Evolutionary conservation across 2,329 filamentous ascomycete genomes (phyloP), one percentile per base, ranked within the genome.

Genomic region (Cladosporium oxysporum): DNA sequence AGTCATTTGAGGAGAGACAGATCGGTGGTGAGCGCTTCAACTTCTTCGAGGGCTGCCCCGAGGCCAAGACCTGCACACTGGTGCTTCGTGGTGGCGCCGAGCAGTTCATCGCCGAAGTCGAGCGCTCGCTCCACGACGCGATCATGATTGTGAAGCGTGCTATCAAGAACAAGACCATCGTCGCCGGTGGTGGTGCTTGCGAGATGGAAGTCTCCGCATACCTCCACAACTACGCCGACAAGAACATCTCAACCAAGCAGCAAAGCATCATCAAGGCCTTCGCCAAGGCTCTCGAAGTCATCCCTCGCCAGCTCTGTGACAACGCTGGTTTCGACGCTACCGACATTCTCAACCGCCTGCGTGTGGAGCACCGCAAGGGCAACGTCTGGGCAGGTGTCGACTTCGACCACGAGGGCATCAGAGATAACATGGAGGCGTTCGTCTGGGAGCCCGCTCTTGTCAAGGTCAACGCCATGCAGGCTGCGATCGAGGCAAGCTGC

Each of bases 81-180:
- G 89, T 99, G 49, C 89, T 99, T 69, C 91, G 95, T 76, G 95
- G 95, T 75, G 95, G 95, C 71, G 95, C 95, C 41, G 95, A 99
- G 83, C 95, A 99, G 79, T 99, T 99, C 82, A 99, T 99, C 74
- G 95, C 95, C 66, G 95, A 99, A 80, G 95, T 97, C 1, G 95
- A 99, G 84, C 91, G 95, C 70, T 97, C 92, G 77, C 87, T 99
- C 71, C 95, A 99, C 84, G 95, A 99, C 76, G 95, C 95, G 73
- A 98, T 99, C 81, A 99, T 99, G 95, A 97, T 99, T 75, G 95
- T 99, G 77, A 98, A 98, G 88, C 93, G 96, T 68, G 92, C 95
- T 31, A 92, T 98, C 80, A 92, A 92, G 83, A 96, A 98, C 84
- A 90, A 90, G 76, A 91, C 88, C 77, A 97, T 99, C 71, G 95